Percentiles rank a stretch among this genome's conserved stretches.
phyloP scores from a whole-genome alignment of 306 rosid genomes.

The Pyrus pyrifolia region DNA sequence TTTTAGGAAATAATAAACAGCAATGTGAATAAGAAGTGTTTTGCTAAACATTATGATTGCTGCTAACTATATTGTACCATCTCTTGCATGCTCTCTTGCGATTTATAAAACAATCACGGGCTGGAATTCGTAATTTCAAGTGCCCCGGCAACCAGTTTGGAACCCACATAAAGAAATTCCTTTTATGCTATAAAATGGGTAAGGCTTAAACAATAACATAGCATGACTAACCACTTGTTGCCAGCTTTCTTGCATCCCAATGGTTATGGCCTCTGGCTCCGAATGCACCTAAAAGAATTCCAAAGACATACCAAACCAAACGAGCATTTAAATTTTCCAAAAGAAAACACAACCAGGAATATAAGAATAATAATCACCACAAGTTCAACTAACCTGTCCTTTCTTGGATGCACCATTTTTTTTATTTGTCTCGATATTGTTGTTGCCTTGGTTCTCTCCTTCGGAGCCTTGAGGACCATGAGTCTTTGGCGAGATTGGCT shows the following conservation, averaged over 20 bases:
- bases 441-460: slow-evolving; percentile 25
- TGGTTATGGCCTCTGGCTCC: slow-evolving; percentile 18
- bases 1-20: slow-evolving; percentile 2
- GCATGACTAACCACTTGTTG: slow-evolving; percentile 27
- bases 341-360: neutral
- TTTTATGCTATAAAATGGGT: neutral
- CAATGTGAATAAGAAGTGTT: neutral
- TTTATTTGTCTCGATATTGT: slow-evolving; percentile 12
- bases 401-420: slow-evolving; percentile 19
- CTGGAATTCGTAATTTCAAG: slow-evolving; percentile 12
- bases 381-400: slow-evolving; percentile 27
- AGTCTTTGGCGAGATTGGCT: slow-evolving; percentile 17
- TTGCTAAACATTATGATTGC: neutral
- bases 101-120: slow-evolving; percentile 18
- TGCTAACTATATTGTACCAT: slow-evolving; percentile 17
- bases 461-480: slow-evolving; percentile 18
- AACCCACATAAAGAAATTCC: slow-evolving; percentile 1
- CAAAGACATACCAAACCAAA: slow-evolving; percentile 1
- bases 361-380: neutral
- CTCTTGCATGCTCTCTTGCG: slow-evolving; percentile 15
- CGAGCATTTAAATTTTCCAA: neutral
- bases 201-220: neutral
- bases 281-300: slow-evolving; percentile 16
- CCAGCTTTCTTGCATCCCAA: slow-evolving; percentile 34
- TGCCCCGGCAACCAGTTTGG: slow-evolving; percentile 14